Conservation (phyloP, 208 protist genomes). For the Leptomonas seymouri region DNA sequence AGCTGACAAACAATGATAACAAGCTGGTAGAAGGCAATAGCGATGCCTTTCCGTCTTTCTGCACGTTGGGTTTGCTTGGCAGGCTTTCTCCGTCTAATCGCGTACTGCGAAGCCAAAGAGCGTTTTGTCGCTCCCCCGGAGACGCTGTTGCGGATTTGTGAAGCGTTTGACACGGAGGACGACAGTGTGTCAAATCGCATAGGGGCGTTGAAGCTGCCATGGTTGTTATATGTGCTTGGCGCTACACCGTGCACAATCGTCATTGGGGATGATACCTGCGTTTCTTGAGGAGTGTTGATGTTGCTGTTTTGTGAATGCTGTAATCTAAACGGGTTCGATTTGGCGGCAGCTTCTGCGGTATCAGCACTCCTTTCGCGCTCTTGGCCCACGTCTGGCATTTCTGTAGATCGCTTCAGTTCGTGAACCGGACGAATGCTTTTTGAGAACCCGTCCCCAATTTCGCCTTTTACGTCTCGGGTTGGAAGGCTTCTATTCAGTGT, state of each 20-base stretch:
- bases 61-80: neutral
- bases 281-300: slow-evolving; percentile 1
- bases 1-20: slow-evolving; percentile 44
- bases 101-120: slow-evolving; percentile 49
- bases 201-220: neutral
- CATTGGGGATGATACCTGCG: neutral
- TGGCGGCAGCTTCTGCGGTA: neutral
- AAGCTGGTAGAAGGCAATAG: slow-evolving; percentile 38
- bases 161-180: neutral
- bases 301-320: neutral
- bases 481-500: neutral
- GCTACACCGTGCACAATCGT: slow-evolving; percentile 11
- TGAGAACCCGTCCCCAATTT: too few relatives aligned
- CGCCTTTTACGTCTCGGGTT: neutral
- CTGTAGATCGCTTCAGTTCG: too few relatives aligned
- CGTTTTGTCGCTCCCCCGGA: slow-evolving; percentile 20
- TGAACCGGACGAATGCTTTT: too few relatives aligned
- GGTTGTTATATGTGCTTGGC: neutral
- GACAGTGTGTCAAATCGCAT: neutral
- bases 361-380: too few relatives aligned
- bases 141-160: slow-evolving; percentile 6
- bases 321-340: neutral
- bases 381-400: too few relatives aligned
- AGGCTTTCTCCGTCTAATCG: slow-evolving; percentile 27
- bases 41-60: slow-evolving; percentile 9